Conservation (phyloP, 768 basidiomycete genomes). For the Sporobolomyces phaffii region DNA sequence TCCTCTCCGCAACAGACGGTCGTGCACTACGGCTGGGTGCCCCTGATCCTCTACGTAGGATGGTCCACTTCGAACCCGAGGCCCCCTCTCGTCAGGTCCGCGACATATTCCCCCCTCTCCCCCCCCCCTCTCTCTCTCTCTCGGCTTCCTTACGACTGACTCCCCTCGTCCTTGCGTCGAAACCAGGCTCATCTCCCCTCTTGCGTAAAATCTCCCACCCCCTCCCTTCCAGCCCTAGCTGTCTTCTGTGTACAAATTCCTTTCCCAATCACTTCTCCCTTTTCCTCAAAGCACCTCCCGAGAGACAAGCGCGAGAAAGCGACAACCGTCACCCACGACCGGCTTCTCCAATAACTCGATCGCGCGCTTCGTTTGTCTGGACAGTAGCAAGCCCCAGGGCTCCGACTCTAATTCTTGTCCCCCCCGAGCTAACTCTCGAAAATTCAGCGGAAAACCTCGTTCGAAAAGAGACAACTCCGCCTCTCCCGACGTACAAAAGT, state of each 20-base stretch:
- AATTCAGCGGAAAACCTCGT: no score
- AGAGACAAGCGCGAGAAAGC: no score
- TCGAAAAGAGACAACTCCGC: no score
- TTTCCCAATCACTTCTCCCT: background rate
- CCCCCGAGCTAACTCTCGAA: no score
- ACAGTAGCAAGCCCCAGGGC: no score
- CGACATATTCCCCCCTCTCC: constrained; percentile 35
- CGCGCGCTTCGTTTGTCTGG: no score
- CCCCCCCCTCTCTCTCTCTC: background rate
- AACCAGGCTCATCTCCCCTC: constrained; percentile 79
- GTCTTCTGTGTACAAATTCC: background rate
- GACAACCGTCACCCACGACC: no score
- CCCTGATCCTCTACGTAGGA: constrained; percentile 90
- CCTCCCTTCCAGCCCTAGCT: background rate
- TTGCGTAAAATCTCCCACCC: constrained; percentile 55
- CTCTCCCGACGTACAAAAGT: no score
- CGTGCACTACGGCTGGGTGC: constrained; percentile 92
- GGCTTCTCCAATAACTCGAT: no score
- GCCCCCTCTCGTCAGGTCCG: constrained; percentile 90
- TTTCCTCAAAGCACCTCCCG: background rate
- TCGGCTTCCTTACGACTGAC: background rate
- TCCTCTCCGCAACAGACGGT: constrained; percentile 59
- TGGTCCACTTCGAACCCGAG: constrained; percentile 78
- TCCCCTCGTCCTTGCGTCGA: constrained; percentile 8
- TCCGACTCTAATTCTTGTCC: no score